Evolutionary conservation across 805 yeast genomes (phyloP), one percentile per base, ranked within the genome.

Genomic region (Komagataella pastoris): DNA sequence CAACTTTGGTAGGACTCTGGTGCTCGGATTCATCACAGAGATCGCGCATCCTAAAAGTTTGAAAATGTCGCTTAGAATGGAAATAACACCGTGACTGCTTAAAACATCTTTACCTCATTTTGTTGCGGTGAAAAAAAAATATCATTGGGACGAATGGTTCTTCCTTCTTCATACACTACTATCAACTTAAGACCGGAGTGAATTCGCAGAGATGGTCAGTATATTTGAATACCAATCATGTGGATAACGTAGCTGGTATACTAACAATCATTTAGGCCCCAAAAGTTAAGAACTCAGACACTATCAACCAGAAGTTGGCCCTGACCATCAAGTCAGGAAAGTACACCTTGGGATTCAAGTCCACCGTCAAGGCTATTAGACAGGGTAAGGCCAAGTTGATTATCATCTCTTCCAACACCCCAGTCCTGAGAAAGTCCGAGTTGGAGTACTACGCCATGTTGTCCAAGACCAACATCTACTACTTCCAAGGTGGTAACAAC

Each of bases 381-480:
- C 88, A 88, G 75, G 97, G 97, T 73, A 91, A 91, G 84, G 95
- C 99, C 66, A 93, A 93, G 88, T 84, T 93, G 75, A 79, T 93
- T 73, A 85, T 93, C 79, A 83, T 93, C 70, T 96, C 99, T 69
- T 93, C 95, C 73, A 93, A 93, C 93, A 93, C 98, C 70, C 99
- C 99, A 79, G 95, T 91, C 69, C 86, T 93, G 76, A 91, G 98
- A 85, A 91, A 93, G 82, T 88, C 98, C 65, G 99, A 93, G 85
- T 84, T 93, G 75, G 99, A 93, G 83, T 93, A 93, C 85, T 93
- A 93, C 88, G 97, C 98, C 71, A 91, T 93, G 99, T 85, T 93
- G 75, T 86, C 98, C 74, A 91, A 90, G 88, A 87, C 97, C 73
- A 81, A 81, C 70, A 85, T 83, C 62, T 90, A 91, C 93, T 95